Evolutionary conservation across 2,329 filamentous ascomycete genomes (phyloP), one percentile per base, ranked within the genome.

Genomic region (Rugonectria rugulosa): DNA sequence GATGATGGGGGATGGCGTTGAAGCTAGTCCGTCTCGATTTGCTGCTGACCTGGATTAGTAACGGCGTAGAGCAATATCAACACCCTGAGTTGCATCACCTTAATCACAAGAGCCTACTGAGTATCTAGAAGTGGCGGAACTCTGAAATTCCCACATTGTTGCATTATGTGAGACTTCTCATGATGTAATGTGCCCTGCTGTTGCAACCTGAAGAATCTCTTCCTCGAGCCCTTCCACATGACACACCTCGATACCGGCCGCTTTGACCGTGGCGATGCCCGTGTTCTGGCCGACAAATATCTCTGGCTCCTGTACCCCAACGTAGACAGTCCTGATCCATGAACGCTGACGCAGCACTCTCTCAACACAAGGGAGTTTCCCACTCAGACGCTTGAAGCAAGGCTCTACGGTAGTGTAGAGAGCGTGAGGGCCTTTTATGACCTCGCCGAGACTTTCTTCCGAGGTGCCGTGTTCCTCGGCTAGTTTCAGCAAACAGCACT

Each of bases 351-450:
- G 77, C 34, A 96, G 75, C 20, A 99, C 90, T 48, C 94, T 81
- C 65, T 97, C 86, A 7, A 91, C 89, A 68, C 95, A 96, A 1
- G 90, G 82, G 49, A 85, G 67, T 68, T 93, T 92, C 4, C 90
- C 90, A 66, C 88, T 91, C 46, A 92, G 77, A 32, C 91, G 81
- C 66, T 87, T 79, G 48, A 84, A 88, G 70, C 91, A 96, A 1
- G 91, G 91, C 73, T 95, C 95, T 80, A 99, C 92, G 1, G 93
- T 97, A 1, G 96, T 97, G 73, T 97, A 98, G 11, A 99, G 81
- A 9, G 69, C 74, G 54, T 77, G 73, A 12, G 70, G 68, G 27
- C 60, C 61, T 5, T 61, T 62, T 27, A 75, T 70, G 15, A 63
- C 56, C n/a, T 62, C 54, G 1, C 83, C 75, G 5, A 92, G 79